Evolutionary conservation across 75 land plant species (phyloP).

Genomic region (Chamaecyparis obtusa): DNA sequence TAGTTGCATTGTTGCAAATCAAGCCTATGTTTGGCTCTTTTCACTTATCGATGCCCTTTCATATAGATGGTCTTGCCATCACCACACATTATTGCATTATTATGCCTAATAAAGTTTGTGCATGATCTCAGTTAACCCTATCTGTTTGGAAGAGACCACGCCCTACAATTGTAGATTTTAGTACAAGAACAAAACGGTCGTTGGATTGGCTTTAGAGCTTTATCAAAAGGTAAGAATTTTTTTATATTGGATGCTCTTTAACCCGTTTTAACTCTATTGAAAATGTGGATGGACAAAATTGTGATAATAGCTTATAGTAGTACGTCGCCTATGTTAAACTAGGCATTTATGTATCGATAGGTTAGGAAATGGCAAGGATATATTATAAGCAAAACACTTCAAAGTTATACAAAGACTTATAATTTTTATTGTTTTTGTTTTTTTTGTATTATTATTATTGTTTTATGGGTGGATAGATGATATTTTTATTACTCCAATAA

Average conservation of each 20-base stretch:
- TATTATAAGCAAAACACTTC: too few species aligned
- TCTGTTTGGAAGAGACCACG: conserved; percentile 48
- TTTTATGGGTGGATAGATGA: too few species aligned
- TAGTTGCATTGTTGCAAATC: too few species aligned
- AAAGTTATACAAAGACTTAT: too few species aligned
- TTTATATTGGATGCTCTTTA: not conserved
- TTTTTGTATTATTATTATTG: too few species aligned
- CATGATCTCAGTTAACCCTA: conserved; percentile 54
- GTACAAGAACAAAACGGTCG: conserved; percentile 96
- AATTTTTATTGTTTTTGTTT: too few species aligned
- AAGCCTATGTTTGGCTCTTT: too few species aligned
- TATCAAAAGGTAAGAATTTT: conserved; percentile 47
- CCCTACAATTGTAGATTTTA: conserved; percentile 71
- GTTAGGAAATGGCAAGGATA: too few species aligned
- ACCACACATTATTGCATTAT: too few species aligned
- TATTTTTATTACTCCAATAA: too few species aligned
- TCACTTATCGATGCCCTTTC: too few species aligned
- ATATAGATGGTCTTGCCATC: too few species aligned
- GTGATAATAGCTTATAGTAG: not conserved
- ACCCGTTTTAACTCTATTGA: not conserved
- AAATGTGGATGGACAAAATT: not conserved
- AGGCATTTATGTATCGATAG: not conserved
- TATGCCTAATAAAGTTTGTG: conserved; percentile 85
- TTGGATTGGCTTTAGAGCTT: conserved; percentile 77
- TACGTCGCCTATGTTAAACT: not conserved